These are phyloP conservation scores for Thymus quinquecostatus DNA, from an alignment of 257 asterid species.

Conservation along the genomic window DNA sequence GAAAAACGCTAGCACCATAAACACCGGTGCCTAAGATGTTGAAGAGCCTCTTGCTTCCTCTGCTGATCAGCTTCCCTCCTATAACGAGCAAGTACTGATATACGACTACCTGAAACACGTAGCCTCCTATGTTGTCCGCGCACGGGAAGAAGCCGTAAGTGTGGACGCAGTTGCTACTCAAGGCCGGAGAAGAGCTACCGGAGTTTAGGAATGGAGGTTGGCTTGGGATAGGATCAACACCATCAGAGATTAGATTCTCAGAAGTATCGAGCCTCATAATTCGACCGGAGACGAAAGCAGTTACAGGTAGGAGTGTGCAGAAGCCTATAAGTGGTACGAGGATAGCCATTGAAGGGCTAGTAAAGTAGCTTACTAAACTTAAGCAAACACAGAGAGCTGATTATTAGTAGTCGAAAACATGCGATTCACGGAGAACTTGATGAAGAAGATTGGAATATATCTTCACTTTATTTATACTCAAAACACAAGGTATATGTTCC, in stretches of 20 bases:
- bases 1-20: conserved; percentile 46
- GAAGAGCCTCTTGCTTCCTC: conserved; percentile 44
- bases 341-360: conserved; percentile 33
- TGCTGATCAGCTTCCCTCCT: conserved; percentile 40
- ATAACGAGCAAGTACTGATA: conserved; percentile 43
- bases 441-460: conserved; percentile 28
- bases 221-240: conserved; percentile 29
- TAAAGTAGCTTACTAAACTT: conserved; percentile 8
- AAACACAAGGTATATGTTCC: conserved; percentile 25
- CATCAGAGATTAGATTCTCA: conserved; percentile 36
- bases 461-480: conserved; percentile 11
- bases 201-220: conserved; percentile 9
- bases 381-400: background rate
- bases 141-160: conserved; percentile 53
- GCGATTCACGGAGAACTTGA: conserved; percentile 2
- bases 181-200: background rate
- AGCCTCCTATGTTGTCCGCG: conserved; percentile 50
- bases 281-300: conserved; percentile 28
- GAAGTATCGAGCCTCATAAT: conserved; percentile 32
- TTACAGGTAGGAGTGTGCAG: conserved; percentile 7
- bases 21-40: conserved; percentile 47
- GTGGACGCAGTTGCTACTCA: conserved; percentile 34
- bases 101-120: conserved; percentile 41
- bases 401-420: background rate
- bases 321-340: conserved; percentile 15